Conservation (phyloP, 805 yeast species). For the Metschnikowia cerradonensis region DNA sequence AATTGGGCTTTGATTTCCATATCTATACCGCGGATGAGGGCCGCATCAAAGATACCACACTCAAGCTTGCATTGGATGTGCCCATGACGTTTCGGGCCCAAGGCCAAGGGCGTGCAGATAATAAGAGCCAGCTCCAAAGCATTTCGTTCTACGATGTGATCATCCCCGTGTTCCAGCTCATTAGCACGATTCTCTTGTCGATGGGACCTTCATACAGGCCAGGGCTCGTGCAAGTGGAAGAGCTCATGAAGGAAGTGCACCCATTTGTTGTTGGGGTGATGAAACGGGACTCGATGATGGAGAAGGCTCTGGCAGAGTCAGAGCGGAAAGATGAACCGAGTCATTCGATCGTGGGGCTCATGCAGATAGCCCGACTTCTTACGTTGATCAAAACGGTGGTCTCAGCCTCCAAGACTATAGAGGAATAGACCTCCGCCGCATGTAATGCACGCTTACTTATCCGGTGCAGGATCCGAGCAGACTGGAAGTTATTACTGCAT, state of each 20-base stretch:
- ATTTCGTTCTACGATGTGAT: slow-evolving; percentile 64
- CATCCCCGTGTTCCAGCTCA: slow-evolving; percentile 69
- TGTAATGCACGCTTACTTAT: not conserved
- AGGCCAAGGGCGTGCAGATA: not conserved
- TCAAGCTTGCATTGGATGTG: slow-evolving; percentile 50
- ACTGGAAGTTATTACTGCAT: not conserved
- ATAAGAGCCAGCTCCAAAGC: slow-evolving; percentile 1
- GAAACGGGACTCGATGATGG: slow-evolving; percentile 50
- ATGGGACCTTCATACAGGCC: slow-evolving; percentile 72
- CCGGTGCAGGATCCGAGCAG: slow-evolving; percentile 1
- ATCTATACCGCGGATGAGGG: slow-evolving; percentile 26
- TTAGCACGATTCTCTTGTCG: slow-evolving; percentile 62
- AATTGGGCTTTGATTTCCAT: slow-evolving; percentile 59
- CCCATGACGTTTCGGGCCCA: slow-evolving; percentile 37
- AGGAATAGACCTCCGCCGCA: slow-evolving; percentile 1
- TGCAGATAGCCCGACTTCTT: slow-evolving; percentile 41
- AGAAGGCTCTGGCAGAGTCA: slow-evolving; percentile 10
- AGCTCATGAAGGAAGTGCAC: slow-evolving; percentile 48
- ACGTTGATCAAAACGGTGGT: slow-evolving; percentile 14
- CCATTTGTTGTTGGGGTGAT: slow-evolving; percentile 57
- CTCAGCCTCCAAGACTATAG: slow-evolving; percentile 7
- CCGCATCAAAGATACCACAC: slow-evolving; percentile 11
- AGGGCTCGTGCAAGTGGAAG: slow-evolving; percentile 50
- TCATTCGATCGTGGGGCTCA: slow-evolving; percentile 35
- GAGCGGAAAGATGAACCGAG: slow-evolving; percentile 22